These are phyloP conservation scores for Verbena officinalis DNA, from an alignment of 257 asterid species.

Conservation along the genomic window DNA sequence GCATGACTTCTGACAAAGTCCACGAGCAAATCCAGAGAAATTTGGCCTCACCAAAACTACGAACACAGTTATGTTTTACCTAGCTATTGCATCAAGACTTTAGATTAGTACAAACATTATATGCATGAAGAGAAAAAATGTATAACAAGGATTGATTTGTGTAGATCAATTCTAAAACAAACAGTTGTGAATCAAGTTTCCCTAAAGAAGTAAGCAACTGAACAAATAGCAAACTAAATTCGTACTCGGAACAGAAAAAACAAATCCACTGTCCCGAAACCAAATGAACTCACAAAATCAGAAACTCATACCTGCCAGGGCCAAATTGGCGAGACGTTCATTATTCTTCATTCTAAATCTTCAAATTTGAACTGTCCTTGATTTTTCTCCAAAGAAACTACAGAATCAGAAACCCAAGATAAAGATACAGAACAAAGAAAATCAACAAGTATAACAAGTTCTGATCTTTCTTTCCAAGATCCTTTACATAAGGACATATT, in stretches of 20 bases:
- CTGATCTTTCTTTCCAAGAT: constrained; percentile 24
- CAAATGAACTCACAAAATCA: constrained; percentile 14
- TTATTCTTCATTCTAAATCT: constrained; percentile 50
- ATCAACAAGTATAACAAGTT: constrained; percentile 18
- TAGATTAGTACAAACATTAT: neutral
- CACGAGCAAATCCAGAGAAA: neutral
- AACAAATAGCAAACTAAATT: constrained; percentile 4
- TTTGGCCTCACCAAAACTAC: neutral
- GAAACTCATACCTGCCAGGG: constrained; percentile 56
- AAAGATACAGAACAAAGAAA: constrained; percentile 2
- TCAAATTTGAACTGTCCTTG: constrained; percentile 25
- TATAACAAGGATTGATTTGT: constrained; percentile 1
- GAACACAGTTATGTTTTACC: neutral
- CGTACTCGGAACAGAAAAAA: neutral
- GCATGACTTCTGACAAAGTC: neutral
- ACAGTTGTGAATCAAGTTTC: neutral
- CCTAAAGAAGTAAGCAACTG: neutral
- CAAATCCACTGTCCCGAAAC: constrained; percentile 4
- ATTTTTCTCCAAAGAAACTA: constrained; percentile 27
- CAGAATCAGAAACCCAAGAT: constrained; percentile 17
- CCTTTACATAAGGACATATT: neutral
- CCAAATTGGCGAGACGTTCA: constrained; percentile 60
- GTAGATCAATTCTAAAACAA: neutral
- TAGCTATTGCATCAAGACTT: constrained; percentile 8
- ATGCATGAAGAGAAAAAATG: neutral